Percentiles rank a stretch among this genome's conserved stretches.
These are phyloP conservation scores for Vigna angularis DNA, from an alignment of 306 rosid genomes.

Conservation along the genomic window DNA sequence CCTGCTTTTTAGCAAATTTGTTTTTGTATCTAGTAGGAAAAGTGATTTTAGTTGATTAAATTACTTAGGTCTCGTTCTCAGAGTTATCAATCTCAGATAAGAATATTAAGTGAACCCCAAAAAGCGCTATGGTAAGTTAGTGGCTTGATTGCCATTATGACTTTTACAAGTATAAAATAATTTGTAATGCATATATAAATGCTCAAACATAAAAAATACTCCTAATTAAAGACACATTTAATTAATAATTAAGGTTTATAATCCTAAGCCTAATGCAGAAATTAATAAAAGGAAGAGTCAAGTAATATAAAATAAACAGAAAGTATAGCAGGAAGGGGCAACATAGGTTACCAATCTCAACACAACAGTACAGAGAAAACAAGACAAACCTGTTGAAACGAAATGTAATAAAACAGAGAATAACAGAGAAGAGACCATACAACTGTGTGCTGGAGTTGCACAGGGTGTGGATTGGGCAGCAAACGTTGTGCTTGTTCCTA, in stretches of 20 bases:
- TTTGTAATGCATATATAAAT: not conserved
- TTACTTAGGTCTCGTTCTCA: constrained; percentile 1
- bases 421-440: no score
- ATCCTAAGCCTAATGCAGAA: not conserved
- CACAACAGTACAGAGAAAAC: not conserved
- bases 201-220: not conserved
- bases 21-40: constrained; percentile 4
- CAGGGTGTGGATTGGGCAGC: no score
- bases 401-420: not conserved
- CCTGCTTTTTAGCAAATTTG: not conserved
- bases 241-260: not conserved
- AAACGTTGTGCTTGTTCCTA: no score
- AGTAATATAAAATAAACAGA: not conserved
- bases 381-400: not conserved
- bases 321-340: not conserved
- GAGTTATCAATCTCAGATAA: not conserved
- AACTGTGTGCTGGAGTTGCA: no score
- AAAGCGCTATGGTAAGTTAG: not conserved
- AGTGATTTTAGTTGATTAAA: constrained; percentile 35
- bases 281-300: not conserved
- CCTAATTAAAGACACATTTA: not conserved
- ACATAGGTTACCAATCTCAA: no score
- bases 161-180: not conserved
- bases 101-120: not conserved
- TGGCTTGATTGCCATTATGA: not conserved